Evolutionary conservation across 169 alveolate genomes (phyloP).

Genomic region (Eimeria maxima): DNA sequence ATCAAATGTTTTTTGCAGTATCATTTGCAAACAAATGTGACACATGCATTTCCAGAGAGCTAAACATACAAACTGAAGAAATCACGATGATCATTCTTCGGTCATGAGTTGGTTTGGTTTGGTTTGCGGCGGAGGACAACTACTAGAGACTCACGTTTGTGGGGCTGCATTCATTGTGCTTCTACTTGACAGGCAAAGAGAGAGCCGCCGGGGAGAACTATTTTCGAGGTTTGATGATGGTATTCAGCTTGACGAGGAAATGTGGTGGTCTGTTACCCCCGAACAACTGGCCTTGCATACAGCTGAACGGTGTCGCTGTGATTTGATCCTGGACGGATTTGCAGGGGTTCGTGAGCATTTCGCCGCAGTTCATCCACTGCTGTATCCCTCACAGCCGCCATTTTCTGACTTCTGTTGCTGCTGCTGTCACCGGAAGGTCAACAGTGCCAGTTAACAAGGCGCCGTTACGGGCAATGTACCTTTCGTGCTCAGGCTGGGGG

Average conservation of each 20-base stretch:
- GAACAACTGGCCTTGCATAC: slow-evolving; percentile 81
- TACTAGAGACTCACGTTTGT: neutral
- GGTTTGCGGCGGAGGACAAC: neutral
- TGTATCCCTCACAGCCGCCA: neutral
- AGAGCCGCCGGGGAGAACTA: slow-evolving; percentile 40
- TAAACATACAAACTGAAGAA: neutral
- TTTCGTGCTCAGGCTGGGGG: slow-evolving; percentile 73
- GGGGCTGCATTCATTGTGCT: neutral
- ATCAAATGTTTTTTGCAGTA: neutral
- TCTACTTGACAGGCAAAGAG: slow-evolving; percentile 28
- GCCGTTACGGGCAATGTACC: neutral
- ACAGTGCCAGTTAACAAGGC: no score
- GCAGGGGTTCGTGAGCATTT: slow-evolving; percentile 71
- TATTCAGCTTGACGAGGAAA: slow-evolving; percentile 78
- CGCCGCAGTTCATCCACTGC: neutral
- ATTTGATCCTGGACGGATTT: slow-evolving; percentile 73
- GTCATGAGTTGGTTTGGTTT: neutral
- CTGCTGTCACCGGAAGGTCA: neutral
- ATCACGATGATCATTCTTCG: neutral
- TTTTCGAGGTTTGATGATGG: slow-evolving; percentile 80
- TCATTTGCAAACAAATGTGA: neutral
- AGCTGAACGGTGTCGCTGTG: slow-evolving; percentile 80
- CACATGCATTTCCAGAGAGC: neutral
- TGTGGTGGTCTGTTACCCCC: slow-evolving; percentile 83
- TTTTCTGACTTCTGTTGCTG: neutral